Base-by-base conservation (phyloP, 768 basidiomycete species). In the Phanerodontia chrysosporium region DNA sequence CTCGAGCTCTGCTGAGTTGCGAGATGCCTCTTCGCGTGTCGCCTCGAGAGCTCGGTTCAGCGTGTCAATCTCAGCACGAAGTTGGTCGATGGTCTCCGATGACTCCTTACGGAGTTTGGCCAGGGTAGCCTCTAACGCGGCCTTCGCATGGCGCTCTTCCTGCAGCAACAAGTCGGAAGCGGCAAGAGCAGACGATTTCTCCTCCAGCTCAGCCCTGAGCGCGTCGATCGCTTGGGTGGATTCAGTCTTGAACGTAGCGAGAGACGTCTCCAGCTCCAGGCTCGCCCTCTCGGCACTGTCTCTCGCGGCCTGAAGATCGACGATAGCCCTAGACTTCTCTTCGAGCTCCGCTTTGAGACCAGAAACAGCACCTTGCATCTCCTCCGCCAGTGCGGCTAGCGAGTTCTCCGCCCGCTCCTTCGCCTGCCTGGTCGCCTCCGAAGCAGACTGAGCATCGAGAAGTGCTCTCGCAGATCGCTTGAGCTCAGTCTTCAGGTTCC, bases 91-190 rank as follows among this genome's bases (percentile, higher is more conserved):
- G 35, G 36, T 42, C 39, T 32, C 32, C 22, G 32, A 21, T 10
- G 52, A 30, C 29, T 28, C 21, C 32, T 7, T 16, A 5, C 49
- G 49, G 29, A 49, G 29, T 14, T 13, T 18, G 25, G 45, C 53
- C 2, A 60, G 35, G 39, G 52, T 12, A 1, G 46, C 28, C 5
- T 45, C 45, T 14, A 60, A 16, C 10, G 30, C 45, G 10, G 21
- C 32, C 29, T 60, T 60, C 16, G 45, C 29, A 13, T 39, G 27
- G 24, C 53, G 59, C 27, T 60, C 59, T 29, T 60, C 53, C 3
- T 21, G 21, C 30, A 60, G 24, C 18, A 36, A 45, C 28, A 24
- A 12, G 29, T 48, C 59, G 9, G 59, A 30, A 14, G 45, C 35
- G 53, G 32, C 28, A 2, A 60, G 46, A 1, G 54, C 59, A 9